Conservation (phyloP, 2,329 filamentous ascomycete genomes). For the Emergomyces africanus region DNA sequence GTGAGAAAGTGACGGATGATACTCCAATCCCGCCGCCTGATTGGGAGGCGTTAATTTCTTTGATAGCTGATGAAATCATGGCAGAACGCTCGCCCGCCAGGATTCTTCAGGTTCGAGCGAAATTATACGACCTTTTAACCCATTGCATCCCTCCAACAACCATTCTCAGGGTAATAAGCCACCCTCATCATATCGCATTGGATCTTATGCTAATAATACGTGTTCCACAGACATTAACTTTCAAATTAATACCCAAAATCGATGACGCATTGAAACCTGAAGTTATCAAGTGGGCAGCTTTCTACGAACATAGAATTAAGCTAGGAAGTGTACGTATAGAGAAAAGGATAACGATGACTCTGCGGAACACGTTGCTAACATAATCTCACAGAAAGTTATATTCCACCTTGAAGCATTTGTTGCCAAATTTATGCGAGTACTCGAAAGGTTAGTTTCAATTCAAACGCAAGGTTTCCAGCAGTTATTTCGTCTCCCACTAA, state of each 20-base stretch:
- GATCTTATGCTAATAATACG: not conserved
- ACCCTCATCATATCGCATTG: not conserved
- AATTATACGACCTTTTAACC: conserved; percentile 92
- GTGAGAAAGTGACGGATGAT: conserved; percentile 77
- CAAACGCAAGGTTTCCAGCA: not conserved
- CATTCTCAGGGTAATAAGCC: conserved; percentile 56
- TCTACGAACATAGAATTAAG: conserved; percentile 91
- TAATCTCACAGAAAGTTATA: conserved; percentile 58
- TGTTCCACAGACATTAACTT: conserved; percentile 57
- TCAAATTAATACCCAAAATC: conserved; percentile 76
- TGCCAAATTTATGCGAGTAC: conserved; percentile 93
- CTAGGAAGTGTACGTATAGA: conserved; percentile 50
- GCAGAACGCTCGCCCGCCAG: conserved; percentile 82
- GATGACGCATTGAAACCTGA: conserved; percentile 85
- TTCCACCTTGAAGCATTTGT: conserved; percentile 98
- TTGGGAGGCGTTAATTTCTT: conserved; percentile 83
- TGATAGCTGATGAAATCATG: conserved; percentile 88
- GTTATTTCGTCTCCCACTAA: not conserved
- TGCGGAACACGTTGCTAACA: not conserved
- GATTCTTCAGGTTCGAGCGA: conserved; percentile 76
- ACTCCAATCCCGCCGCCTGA: conserved; percentile 90
- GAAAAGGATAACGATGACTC: not conserved
- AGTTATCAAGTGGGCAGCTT: conserved; percentile 89
- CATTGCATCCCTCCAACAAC: conserved; percentile 95
- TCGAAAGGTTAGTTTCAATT: conserved; percentile 62